Evolutionary conservation across 345 rosid species (phyloP).

Genomic region (Camelina hispida): DNA sequence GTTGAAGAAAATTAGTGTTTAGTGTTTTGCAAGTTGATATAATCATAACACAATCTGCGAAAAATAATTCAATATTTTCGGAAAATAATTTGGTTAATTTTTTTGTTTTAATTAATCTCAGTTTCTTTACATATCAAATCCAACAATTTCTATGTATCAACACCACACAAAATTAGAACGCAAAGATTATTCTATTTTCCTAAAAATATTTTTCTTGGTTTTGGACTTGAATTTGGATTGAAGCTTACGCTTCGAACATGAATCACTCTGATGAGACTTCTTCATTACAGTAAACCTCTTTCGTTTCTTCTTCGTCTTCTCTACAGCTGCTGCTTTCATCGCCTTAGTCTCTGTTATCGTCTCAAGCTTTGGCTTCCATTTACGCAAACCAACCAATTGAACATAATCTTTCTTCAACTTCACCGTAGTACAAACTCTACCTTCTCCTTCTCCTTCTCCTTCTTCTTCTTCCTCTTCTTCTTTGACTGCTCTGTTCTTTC

Average conservation of each 20-base stretch:
- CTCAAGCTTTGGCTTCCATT: conserved; percentile 89
- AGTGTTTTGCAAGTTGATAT: conserved; percentile 4
- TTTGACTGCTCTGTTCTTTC: background rate
- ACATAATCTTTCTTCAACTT: conserved; percentile 69
- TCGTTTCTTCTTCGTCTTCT: conserved; percentile 44
- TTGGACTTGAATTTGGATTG: conserved; percentile 48
- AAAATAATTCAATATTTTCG: conserved; percentile 5
- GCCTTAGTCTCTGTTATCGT: conserved; percentile 61
- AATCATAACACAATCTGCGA: background rate
- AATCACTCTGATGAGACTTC: conserved; percentile 42
- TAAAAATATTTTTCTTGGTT: conserved; percentile 36
- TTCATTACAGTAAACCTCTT: conserved; percentile 51
- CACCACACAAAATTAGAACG: conserved; percentile 12
- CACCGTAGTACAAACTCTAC: conserved; percentile 67
- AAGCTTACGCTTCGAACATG: conserved; percentile 36
- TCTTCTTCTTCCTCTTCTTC: conserved; percentile 18
- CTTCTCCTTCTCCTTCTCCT: conserved; percentile 5
- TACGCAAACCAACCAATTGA: conserved; percentile 58
- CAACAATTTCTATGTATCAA: conserved; percentile 34
- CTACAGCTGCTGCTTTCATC: conserved; percentile 37
- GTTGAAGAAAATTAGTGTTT: background rate
- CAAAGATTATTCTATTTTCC: background rate
- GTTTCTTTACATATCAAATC: conserved; percentile 24
- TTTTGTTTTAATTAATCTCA: background rate
- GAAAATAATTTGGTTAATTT: conserved; percentile 20